Conservation (phyloP, 257 asterid genomes). For the Petunia axillaris region DNA sequence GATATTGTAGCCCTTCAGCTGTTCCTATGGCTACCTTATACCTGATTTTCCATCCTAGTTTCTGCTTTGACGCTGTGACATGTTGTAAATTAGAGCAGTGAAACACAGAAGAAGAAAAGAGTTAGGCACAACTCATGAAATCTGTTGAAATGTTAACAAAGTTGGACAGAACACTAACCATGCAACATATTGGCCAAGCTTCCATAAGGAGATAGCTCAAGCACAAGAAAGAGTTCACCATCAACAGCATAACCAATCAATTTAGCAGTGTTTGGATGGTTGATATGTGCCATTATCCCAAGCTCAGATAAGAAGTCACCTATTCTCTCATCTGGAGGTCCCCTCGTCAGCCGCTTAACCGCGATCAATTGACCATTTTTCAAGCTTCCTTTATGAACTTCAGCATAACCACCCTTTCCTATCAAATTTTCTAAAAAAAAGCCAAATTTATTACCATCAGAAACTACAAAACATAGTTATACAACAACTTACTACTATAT, state of each 20-base stretch:
- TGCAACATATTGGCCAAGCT: slow-evolving; percentile 93
- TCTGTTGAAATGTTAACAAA: background rate
- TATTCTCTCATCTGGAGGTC: slow-evolving; percentile 64
- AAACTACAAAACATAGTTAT: background rate
- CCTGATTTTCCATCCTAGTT: slow-evolving; percentile 70
- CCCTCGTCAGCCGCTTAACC: slow-evolving; percentile 67
- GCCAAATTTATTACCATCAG: background rate
- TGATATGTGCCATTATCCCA: slow-evolving; percentile 95
- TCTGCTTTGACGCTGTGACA: slow-evolving; percentile 62
- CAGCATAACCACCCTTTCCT: slow-evolving; percentile 96
- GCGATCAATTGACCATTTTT: slow-evolving; percentile 79
- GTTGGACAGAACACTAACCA: slow-evolving; percentile 52
- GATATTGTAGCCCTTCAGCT: slow-evolving; percentile 83
- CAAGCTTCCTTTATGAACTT: slow-evolving; percentile 81
- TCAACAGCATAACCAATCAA: slow-evolving; percentile 93
- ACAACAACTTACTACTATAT: background rate
- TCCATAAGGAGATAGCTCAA: slow-evolving; percentile 92
- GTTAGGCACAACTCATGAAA: background rate
- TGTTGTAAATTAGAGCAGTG: slow-evolving; percentile 7
- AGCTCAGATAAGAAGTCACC: slow-evolving; percentile 85
- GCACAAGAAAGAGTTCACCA: slow-evolving; percentile 86
- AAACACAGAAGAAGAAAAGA: background rate
- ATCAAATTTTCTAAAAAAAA: slow-evolving; percentile 56
- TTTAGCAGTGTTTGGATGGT: slow-evolving; percentile 93
- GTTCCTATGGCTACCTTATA: slow-evolving; percentile 80